phyloP scores from a whole-genome alignment of 225 moss, liverwort and hornwort genomes.

The Ulota crispa region DNA sequence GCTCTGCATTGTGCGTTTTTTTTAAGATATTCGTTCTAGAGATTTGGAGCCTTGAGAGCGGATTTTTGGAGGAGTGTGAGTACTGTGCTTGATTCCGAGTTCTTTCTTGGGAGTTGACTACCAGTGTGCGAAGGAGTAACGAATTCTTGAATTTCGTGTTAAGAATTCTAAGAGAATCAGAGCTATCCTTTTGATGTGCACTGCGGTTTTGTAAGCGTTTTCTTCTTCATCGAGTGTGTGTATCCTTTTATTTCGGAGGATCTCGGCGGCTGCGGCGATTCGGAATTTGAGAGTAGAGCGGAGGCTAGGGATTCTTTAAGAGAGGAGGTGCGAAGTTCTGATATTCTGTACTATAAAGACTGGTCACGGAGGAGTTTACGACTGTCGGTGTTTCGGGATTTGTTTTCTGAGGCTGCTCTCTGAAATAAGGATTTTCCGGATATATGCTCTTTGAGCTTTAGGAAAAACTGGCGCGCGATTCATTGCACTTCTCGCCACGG shows the following conservation, averaged over 20 bases:
- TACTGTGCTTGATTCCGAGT: neutral
- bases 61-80: neutral
- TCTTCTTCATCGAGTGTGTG: neutral
- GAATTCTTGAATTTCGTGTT: neutral
- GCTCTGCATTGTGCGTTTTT: neutral
- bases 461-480: slow-evolving; percentile 31
- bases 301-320: neutral
- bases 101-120: too few relatives aligned
- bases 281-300: neutral
- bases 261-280: slow-evolving; percentile 10
- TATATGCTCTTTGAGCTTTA: slow-evolving; percentile 32
- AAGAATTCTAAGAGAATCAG: neutral
- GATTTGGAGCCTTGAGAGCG: neutral
- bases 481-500: slow-evolving; percentile 24
- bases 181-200: neutral
- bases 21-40: neutral
- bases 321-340: neutral
- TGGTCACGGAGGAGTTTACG: neutral
- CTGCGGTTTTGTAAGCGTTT: neutral
- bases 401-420: slow-evolving; percentile 6
- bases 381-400: neutral
- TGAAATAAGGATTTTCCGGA: neutral
- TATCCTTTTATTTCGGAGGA: neutral
- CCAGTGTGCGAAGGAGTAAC: neutral
- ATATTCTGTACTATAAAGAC: neutral